Evolutionary conservation across 768 basidiomycete genomes (phyloP), one percentile per base, ranked within the genome.

Genomic region (Amanita pseudoporphyria): DNA sequence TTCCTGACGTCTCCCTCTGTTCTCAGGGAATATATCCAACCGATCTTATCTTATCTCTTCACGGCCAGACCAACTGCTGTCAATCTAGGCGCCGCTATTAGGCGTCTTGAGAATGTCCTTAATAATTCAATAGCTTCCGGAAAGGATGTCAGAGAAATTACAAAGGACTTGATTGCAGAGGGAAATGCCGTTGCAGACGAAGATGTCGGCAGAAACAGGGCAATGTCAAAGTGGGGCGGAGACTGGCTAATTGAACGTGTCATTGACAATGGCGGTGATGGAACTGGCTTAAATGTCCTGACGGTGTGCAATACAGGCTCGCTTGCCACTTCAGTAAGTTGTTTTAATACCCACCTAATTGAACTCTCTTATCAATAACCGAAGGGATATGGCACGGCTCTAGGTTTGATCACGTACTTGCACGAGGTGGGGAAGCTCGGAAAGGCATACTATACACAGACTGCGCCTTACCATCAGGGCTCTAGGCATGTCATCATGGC

Each of bases 221-320:
- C 71, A 54, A 98, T 98, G 88, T 77, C 87, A 9, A 78, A 79
- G 57, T 73, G 78, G 65, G 93, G 93, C 21, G 92, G 85, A 2
- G 82, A 87, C 30, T 97, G 94, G 94, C 69, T 96, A 32, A 60
- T 82, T 32, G 65, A 78, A 35, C 66, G 68, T 30, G 70, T 75
- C 18, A 72, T 70, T 62, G 56, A 62, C 52, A 58, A 54, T 21
- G 62, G 60, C 42, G 66, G 56, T 1, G 54, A 57, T n/a, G 69
- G 67, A 22, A 69, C 69, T 39, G 73, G 69, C 33, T 64, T 96
- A 51, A 92, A 88, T 60, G 78, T 95, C 16, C 69, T 96, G 64
- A 96, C 94, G 13, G 90, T 97, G 9, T 97, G 94, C 69, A 97
- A 97, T 64, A 98, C 94, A n/a, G 94, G 94, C 3, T 90, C 87